These are phyloP conservation scores for Takashimella koratensis DNA, from an alignment of 1,284 basidiomycete genomes.

Conservation along the genomic window DNA sequence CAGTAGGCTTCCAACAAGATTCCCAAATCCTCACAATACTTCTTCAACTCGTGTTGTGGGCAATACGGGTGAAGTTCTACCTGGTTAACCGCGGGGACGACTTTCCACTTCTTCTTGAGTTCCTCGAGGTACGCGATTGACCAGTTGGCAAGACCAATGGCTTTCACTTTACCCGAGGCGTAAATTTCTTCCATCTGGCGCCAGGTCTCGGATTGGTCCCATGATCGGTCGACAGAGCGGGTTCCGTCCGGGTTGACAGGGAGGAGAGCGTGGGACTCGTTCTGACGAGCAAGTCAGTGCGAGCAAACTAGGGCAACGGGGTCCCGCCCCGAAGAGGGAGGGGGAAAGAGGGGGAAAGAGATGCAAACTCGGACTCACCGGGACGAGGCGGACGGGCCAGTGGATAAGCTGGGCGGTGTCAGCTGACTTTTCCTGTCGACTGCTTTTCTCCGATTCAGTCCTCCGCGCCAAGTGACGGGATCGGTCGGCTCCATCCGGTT, in stretches of 20 bases:
- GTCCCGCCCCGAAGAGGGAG: background rate
- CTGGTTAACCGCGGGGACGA: slow-evolving; percentile 65
- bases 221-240: slow-evolving; percentile 63
- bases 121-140: slow-evolving; percentile 50
- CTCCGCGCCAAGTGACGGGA: too few relatives aligned
- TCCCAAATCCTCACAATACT: slow-evolving; percentile 63
- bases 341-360: background rate
- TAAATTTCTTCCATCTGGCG: slow-evolving; percentile 71
- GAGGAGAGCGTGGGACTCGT: slow-evolving; percentile 56
- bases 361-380: slow-evolving; percentile 35
- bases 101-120: slow-evolving; percentile 55
- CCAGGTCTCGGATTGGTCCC: slow-evolving; percentile 72
- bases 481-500: too few relatives aligned
- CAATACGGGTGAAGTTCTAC: slow-evolving; percentile 67
- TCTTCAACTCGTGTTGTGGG: slow-evolving; percentile 66
- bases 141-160: slow-evolving; percentile 60
- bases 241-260: slow-evolving; percentile 65
- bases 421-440: too few relatives aligned
- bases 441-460: too few relatives aligned
- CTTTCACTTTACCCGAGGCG: slow-evolving; percentile 65
- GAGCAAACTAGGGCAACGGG: background rate
- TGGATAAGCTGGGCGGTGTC: slow-evolving; percentile 71
- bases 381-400: slow-evolving; percentile 75
- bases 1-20: slow-evolving; percentile 79
- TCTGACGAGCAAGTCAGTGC: background rate